These are phyloP conservation scores for Sphagnum tenellum DNA, from an alignment of 225 moss, liverwort and hornwort genomes.

Conservation along the genomic window DNA sequence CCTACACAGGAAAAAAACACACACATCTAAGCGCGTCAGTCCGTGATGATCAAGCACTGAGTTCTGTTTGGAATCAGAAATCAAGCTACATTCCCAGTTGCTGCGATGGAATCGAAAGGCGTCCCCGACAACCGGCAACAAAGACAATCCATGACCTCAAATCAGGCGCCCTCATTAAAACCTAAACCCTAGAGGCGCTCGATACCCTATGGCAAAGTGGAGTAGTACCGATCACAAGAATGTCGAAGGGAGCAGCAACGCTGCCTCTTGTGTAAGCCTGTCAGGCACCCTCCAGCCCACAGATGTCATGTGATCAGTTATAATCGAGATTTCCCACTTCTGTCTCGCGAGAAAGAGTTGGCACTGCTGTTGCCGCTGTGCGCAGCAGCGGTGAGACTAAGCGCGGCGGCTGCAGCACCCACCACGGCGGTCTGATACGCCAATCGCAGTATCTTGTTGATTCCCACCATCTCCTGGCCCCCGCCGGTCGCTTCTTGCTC, in stretches of 20 bases:
- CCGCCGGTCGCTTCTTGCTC: too few species aligned
- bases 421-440: conserved; percentile 32
- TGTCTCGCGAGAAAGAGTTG: conserved; percentile 14
- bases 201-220: too few species aligned
- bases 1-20: conserved; percentile 10
- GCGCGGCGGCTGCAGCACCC: conserved; percentile 17
- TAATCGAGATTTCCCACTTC: conserved; percentile 7
- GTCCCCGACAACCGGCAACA: too few species aligned
- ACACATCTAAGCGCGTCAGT: neutral
- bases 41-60: too few species aligned
- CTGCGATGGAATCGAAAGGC: too few species aligned
- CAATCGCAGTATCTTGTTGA: neutral
- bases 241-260: conserved; percentile 44
- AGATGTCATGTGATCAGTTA: conserved; percentile 54
- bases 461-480: too few species aligned
- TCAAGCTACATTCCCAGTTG: too few species aligned
- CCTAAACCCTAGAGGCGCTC: too few species aligned
- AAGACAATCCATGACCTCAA: too few species aligned
- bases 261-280: conserved; percentile 42
- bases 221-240: conserved; percentile 30
- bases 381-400: conserved; percentile 23
- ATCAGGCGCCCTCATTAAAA: too few species aligned
- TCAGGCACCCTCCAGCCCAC: conserved; percentile 70
- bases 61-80: too few species aligned
- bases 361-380: conserved; percentile 33